A percentile compares a stretch with the other conserved stretches of the same genome.
These are phyloP conservation scores for Penicillium sp. DNA, from an alignment of 2,329 filamentous ascomycete species.

Conservation along the genomic window DNA sequence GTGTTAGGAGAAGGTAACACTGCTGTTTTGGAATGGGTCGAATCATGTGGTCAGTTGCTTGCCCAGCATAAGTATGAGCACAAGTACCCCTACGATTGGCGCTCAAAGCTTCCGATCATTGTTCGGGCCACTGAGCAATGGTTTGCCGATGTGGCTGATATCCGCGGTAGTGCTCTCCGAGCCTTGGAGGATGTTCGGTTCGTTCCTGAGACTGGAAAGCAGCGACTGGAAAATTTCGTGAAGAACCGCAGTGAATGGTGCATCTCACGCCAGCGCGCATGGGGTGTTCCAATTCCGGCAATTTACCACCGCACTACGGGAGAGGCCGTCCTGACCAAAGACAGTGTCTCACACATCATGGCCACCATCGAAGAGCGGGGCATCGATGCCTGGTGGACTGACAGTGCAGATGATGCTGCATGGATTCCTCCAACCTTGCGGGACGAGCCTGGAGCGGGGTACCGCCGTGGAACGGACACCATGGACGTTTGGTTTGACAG, in stretches of 20 bases:
- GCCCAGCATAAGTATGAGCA: constrained; percentile 71
- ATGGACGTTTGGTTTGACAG: constrained; percentile 99
- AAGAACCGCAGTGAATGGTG: constrained; percentile 93
- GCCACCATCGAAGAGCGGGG: constrained; percentile 71
- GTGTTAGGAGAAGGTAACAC: constrained; percentile 70
- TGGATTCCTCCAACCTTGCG: constrained; percentile 71
- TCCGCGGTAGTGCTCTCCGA: constrained; percentile 71
- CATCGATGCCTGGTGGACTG: constrained; percentile 93
- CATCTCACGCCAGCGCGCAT: constrained; percentile 90
- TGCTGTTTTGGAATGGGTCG: constrained; percentile 68
- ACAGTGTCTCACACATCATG: constrained; percentile 82
- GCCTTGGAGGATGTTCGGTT: constrained; percentile 73
- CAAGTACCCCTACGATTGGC: constrained; percentile 98
- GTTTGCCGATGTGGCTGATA: constrained; percentile 88
- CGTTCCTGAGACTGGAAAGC: constrained; percentile 70
- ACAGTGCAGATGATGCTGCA: constrained; percentile 67
- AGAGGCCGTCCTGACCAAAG: constrained; percentile 73
- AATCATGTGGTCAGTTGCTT: constrained; percentile 60
- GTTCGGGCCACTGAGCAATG: constrained; percentile 92
- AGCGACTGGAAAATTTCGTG: constrained; percentile 79
- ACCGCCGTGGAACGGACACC: constrained; percentile 79
- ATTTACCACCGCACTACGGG: constrained; percentile 70
- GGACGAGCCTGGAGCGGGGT: constrained; percentile 47
- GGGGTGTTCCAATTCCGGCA: constrained; percentile 95
- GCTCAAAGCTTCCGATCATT: constrained; percentile 89